A percentile compares a stretch with the other conserved stretches of the same genome.
These are phyloP conservation scores for Leucoagaricus sp. DNA, from an alignment of 1,284 basidiomycete genomes.

Conservation along the genomic window DNA sequence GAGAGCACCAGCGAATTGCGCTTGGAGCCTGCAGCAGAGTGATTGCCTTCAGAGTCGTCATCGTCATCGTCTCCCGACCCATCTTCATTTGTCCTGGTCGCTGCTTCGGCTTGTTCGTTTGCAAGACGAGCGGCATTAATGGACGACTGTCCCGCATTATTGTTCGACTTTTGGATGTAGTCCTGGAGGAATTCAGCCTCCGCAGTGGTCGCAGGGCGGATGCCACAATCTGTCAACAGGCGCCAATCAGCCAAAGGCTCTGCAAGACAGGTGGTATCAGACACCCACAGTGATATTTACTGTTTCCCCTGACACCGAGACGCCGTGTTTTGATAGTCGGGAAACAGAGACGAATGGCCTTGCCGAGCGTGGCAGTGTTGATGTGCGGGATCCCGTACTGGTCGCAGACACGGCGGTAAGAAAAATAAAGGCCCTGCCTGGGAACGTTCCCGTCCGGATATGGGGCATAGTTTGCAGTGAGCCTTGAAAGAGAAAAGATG, in stretches of 20 bases:
- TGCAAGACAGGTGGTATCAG: constrained; percentile 32
- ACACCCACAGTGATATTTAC: constrained; percentile 86
- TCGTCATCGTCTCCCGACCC: constrained; percentile 83
- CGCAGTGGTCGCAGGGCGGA: constrained; percentile 82
- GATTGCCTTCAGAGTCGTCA: constrained; percentile 75
- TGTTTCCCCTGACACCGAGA: constrained; percentile 88
- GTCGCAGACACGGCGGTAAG: constrained; percentile 88
- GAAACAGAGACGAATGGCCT: constrained; percentile 90
- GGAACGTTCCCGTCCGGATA: constrained; percentile 89
- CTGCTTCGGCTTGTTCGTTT: constrained; percentile 58
- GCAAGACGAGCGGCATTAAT: constrained; percentile 69
- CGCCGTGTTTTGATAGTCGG: constrained; percentile 93
- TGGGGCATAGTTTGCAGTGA: constrained; percentile 86
- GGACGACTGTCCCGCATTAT: constrained; percentile 72
- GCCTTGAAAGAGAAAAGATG: constrained; percentile 45
- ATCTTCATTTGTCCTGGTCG: constrained; percentile 47
- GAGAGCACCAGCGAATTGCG: constrained; percentile 70
- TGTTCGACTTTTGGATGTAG: constrained; percentile 87
- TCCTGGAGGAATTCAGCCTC: constrained; percentile 90
- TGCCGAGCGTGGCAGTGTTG: constrained; percentile 92
- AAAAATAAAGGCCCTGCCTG: constrained; percentile 87
- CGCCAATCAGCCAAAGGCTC: constrained; percentile 28
- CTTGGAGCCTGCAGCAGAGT: constrained; percentile 65
- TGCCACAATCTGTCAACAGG: constrained; percentile 73
- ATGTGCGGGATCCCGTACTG: constrained; percentile 89